Evolutionary conservation across 2,329 filamentous ascomycete genomes (phyloP), one percentile per base, ranked within the genome.

Genomic region (Xylaria sp.): DNA sequence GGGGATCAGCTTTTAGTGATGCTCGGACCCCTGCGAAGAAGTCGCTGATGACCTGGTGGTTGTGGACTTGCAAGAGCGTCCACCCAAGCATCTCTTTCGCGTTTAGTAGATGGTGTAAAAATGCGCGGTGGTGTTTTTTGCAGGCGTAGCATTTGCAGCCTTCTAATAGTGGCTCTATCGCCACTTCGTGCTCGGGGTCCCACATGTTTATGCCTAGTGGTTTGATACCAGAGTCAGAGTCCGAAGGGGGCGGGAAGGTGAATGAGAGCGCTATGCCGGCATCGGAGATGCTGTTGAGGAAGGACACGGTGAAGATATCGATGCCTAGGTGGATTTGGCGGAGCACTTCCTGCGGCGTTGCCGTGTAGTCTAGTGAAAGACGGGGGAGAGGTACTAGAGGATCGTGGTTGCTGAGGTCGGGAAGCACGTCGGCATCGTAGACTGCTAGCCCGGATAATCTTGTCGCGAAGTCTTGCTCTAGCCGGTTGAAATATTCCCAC

Each of bases 81-180:
- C 96, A 99, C 28, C 91, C 95, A 4, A 97, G 88, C 96, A 99
- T 98, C 80, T 99, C 96, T 76, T 94, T 97, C 0, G 96, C 94
- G 55, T 89, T 86, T 6, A 99, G 87, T 0, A 98, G 85, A 79
- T 99, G 96, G 72, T 94, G 91, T 41, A 99, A 77, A 79, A 93
- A 99, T 0, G 96, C 95, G 58, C 91, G 85, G 80, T 97, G 93
- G 79, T 98, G 95, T 20, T 87, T 87, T 1, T 84, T 88, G 83
- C 96, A 99, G 25, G 93, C 84, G 78, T 97, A 95, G 84, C 96
- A 99, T 59, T 81, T 74, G 79, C 96, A 99, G 18, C 80, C 85
- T 6, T 84, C 74, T 0, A 80, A 77, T 2, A 97, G 82, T 0
- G 95, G 90, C 0, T 80, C 79, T 0, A 93, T 77, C 45, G 92